A percentile compares a stretch with the other conserved stretches of the same genome.
Conservation (phyloP, 805 yeast species). For the Metschnikowia cerradonensis region DNA sequence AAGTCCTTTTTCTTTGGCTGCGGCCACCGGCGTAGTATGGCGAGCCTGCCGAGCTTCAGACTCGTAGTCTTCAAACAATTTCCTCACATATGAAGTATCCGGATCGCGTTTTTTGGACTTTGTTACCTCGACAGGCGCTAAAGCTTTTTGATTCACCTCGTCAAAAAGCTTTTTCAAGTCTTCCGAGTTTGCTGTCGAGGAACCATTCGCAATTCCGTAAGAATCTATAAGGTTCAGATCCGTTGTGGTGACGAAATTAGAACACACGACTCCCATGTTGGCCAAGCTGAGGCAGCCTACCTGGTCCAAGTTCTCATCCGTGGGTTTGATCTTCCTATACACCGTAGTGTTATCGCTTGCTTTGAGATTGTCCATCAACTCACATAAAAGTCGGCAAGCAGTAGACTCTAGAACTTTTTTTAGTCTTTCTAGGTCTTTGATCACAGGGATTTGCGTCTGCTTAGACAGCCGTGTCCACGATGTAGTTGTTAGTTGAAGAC, state of each 20-base stretch:
- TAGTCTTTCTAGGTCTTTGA: constrained; percentile 33
- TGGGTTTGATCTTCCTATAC: constrained; percentile 18
- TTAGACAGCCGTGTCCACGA: constrained; percentile 29
- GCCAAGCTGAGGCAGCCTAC: constrained; percentile 40
- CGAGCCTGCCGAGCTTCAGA: constrained; percentile 4
- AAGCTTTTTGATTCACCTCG: constrained; percentile 9
- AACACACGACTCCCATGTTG: constrained; percentile 48
- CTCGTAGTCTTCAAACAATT: constrained; percentile 20
- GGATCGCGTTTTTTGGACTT: constrained; percentile 3
- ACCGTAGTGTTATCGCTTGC: constrained; percentile 21
- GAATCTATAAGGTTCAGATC: constrained; percentile 32
- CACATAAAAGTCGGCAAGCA: constrained; percentile 41
- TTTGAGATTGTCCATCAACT: constrained; percentile 26
- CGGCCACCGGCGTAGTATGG: not conserved
- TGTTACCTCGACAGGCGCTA: constrained; percentile 1
- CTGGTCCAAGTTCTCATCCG: constrained; percentile 16
- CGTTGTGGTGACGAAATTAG: constrained; percentile 48
- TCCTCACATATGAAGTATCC: constrained; percentile 16
- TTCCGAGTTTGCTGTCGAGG: not conserved
- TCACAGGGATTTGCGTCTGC: constrained; percentile 39
- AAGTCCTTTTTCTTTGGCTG: constrained; percentile 4
- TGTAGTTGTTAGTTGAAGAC: constrained; percentile 32
- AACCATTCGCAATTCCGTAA: constrained; percentile 16
- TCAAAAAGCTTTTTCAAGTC: constrained; percentile 12
- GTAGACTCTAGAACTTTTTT: constrained; percentile 20